A percentile compares a stretch with the other conserved stretches of the same genome.
Evolutionary conservation across 352 stramenopile genomes (phyloP).

Genomic region (Phytopythium vexans): DNA sequence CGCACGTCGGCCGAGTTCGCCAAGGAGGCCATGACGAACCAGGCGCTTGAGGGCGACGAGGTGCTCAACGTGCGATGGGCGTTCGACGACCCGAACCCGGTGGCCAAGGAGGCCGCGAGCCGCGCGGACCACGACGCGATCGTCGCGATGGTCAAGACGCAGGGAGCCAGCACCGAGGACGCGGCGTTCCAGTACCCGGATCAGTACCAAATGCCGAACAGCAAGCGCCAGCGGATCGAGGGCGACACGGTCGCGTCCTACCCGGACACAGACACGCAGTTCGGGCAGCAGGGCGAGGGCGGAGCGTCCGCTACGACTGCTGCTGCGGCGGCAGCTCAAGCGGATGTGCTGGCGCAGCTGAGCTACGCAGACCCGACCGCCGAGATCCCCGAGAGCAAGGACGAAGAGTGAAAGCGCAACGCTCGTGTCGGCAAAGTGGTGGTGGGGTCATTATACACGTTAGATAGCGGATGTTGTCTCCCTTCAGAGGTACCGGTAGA

Average conservation of each 20-base stretch:
- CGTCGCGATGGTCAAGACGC: constrained; percentile 76
- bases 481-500: constrained; percentile 43
- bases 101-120: constrained; percentile 84
- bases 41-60: constrained; percentile 83
- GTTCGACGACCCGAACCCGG: constrained; percentile 92
- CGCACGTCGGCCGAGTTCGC: constrained; percentile 80
- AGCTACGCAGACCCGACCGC: constrained; percentile 54
- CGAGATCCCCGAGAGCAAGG: constrained; percentile 12
- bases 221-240: constrained; percentile 69
- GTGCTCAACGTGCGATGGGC: constrained; percentile 92
- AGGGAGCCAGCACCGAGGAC: constrained; percentile 54
- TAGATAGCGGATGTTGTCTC: background rate
- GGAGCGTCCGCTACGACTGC: background rate
- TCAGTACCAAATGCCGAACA: constrained; percentile 67
- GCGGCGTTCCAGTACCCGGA: constrained; percentile 79
- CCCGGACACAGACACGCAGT: constrained; percentile 70
- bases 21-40: constrained; percentile 90
- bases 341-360: constrained; percentile 44
- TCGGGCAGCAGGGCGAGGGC: constrained; percentile 3
- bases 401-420: background rate
- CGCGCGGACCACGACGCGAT: constrained; percentile 89
- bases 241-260: constrained; percentile 65
- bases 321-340: constrained; percentile 10
- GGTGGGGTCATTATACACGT: constrained; percentile 1
- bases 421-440: background rate